Conservation (phyloP, 2,329 filamentous ascomycete genomes). For the Diaporthe citrichinensis region DNA sequence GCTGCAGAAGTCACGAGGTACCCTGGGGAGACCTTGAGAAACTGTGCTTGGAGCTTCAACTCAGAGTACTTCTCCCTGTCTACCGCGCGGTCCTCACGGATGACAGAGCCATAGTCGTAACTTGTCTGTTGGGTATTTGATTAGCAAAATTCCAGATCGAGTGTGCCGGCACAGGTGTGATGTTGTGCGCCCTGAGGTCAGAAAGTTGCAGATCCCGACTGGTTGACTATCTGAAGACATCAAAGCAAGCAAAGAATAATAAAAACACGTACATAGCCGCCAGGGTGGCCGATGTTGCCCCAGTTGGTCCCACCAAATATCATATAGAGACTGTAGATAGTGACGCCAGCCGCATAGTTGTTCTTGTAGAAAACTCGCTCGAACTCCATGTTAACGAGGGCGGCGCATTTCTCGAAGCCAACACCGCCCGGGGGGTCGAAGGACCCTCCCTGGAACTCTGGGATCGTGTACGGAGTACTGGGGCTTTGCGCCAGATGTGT, state of each 20-base stretch:
- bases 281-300: slow-evolving; percentile 82
- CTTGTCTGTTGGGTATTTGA: slow-evolving; percentile 54
- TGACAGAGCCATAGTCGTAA: slow-evolving; percentile 65
- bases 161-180: neutral
- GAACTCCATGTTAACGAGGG: slow-evolving; percentile 79
- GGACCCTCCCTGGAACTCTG: slow-evolving; percentile 65
- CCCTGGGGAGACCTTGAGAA: slow-evolving; percentile 78
- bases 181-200: too few relatives aligned
- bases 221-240: neutral
- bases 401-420: slow-evolving; percentile 78
- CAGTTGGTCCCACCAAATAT: slow-evolving; percentile 79
- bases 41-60: slow-evolving; percentile 82
- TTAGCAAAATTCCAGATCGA: neutral
- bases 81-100: slow-evolving; percentile 68
- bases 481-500: slow-evolving; percentile 73
- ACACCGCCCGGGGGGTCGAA: slow-evolving; percentile 83
- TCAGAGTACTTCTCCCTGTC: slow-evolving; percentile 84
- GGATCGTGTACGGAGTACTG: slow-evolving; percentile 74
- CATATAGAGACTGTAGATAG: slow-evolving; percentile 84
- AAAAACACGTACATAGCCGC: slow-evolving; percentile 61
- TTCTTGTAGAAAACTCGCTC: slow-evolving; percentile 87
- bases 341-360: slow-evolving; percentile 74
- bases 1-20: slow-evolving; percentile 74
- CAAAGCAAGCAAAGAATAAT: neutral
- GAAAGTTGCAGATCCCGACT: neutral